Evolutionary conservation across 2,329 filamentous ascomycete species (phyloP), one percentile per base, ranked within the genome.

Genomic region (Ambrosiella cleistominuta): DNA sequence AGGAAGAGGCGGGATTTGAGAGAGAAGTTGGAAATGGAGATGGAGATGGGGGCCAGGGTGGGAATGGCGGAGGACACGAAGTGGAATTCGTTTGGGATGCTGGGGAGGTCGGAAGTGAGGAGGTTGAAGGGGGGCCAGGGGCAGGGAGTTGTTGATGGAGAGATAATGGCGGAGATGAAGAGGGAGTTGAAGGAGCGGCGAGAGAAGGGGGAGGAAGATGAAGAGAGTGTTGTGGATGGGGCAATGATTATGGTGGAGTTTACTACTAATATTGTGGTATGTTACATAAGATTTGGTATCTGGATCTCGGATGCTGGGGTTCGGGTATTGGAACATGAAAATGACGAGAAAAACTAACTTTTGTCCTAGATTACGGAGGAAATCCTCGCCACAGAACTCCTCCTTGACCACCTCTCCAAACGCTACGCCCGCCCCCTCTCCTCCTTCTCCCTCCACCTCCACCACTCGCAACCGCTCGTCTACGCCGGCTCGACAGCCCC

Each of bases 401-500:
- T 95, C 15, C 84, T 85, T 2, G 79, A 82, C 63, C 79, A 83
- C 62, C 74, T 95, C 13, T 85, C 87, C 1, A 76, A 79, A 61
- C 80, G 88, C 52, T 95, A 89, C 66, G 81, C 85, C 61, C 80
- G 86, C 36, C 81, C 86, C 2, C 77, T 87, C 59, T 79, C 81
- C 1, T 85, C 82, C 7, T 82, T 95, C 60, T 79, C 86, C 66
- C 79, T 94, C 52, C 83, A 80, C 1, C 71, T 95, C n/a, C 78
- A 85, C 47, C 86, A 93, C 65, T 82, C 84, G 35, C 77, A 80
- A 12, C 86, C 84, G 65, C 78, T 95, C 64, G 73, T 88, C 58
- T 83, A 91, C 61, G 85, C 80, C 1, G 85, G 83, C 40, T 82
- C 81, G 4, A 85, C 87, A 62, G 84, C 89, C 55, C 85, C 87